Conservation (phyloP, 257 asterid species). For the Marsdenia floribunda region DNA sequence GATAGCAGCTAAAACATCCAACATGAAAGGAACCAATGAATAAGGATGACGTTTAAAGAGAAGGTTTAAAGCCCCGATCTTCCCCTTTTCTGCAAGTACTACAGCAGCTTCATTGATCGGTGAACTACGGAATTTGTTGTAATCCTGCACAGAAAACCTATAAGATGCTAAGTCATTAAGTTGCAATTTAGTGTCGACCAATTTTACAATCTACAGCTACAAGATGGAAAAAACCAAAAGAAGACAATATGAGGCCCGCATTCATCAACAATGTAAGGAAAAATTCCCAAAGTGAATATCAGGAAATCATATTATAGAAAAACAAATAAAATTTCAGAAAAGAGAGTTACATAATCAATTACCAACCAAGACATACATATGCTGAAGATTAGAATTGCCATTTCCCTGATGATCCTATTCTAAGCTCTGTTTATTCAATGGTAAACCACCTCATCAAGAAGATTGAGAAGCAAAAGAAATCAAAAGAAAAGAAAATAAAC, state of each 20-base stretch:
- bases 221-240: slow-evolving; percentile 17
- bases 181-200: slow-evolving; percentile 47
- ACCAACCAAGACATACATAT: neutral
- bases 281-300: neutral
- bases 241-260: neutral
- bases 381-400: slow-evolving; percentile 5
- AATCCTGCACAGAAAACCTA: slow-evolving; percentile 92
- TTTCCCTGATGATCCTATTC: neutral
- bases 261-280: neutral
- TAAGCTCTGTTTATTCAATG: neutral
- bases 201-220: slow-evolving; percentile 13
- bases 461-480: neutral
- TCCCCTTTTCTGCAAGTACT: slow-evolving; percentile 81
- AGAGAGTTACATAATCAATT: neutral
- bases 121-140: slow-evolving; percentile 61
- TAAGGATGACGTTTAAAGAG: slow-evolving; percentile 87
- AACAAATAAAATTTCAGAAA: neutral
- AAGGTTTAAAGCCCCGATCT: slow-evolving; percentile 93
- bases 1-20: slow-evolving; percentile 90
- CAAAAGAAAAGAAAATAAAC: neutral
- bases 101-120: slow-evolving; percentile 66
- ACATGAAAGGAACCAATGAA: slow-evolving; percentile 65
- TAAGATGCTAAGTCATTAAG: slow-evolving; percentile 61
- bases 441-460: neutral
- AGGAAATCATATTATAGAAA: neutral